Evolutionary conservation across 352 stramenopile genomes (phyloP).

Genomic region (Phytopythium sindhum): DNA sequence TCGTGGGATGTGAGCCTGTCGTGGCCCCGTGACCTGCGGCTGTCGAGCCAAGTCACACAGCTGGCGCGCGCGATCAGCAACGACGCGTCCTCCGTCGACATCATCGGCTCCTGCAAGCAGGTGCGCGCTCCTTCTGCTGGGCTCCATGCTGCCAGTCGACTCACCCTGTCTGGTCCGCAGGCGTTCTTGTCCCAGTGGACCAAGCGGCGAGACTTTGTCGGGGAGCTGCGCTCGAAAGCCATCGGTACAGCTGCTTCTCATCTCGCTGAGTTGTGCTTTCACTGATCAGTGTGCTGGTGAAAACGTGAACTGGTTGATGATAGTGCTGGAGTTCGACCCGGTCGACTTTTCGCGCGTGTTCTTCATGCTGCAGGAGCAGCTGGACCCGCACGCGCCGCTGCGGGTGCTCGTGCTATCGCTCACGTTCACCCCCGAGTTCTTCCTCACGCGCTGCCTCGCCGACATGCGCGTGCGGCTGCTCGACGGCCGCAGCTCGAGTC

Average conservation of each 20-base stretch:
- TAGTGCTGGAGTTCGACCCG: conserved; percentile 49
- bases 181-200: conserved; percentile 40
- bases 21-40: conserved; percentile 24
- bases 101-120: conserved; percentile 31
- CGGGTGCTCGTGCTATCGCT: conserved; percentile 37
- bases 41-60: conserved; percentile 45
- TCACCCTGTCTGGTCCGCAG: conserved; percentile 7
- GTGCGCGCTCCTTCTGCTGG: conserved; percentile 9
- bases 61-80: conserved; percentile 16
- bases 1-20: conserved; percentile 13
- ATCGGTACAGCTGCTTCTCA: conserved; percentile 23
- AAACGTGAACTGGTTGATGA: neutral
- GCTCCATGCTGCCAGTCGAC: neutral
- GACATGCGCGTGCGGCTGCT: conserved; percentile 35
- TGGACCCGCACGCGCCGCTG: conserved; percentile 23
- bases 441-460: conserved; percentile 35
- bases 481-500: conserved; percentile 13
- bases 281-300: conserved; percentile 3
- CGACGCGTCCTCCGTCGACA: conserved; percentile 29
- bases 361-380: conserved; percentile 53
- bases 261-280: neutral
- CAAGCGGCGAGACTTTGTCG: conserved; percentile 34
- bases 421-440: conserved; percentile 35
- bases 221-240: conserved; percentile 21
- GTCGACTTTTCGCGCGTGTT: conserved; percentile 44